Base-by-base conservation (phyloP, 225 moss, liverwort and hornwort species). In the Sphagnum contortum region DNA sequence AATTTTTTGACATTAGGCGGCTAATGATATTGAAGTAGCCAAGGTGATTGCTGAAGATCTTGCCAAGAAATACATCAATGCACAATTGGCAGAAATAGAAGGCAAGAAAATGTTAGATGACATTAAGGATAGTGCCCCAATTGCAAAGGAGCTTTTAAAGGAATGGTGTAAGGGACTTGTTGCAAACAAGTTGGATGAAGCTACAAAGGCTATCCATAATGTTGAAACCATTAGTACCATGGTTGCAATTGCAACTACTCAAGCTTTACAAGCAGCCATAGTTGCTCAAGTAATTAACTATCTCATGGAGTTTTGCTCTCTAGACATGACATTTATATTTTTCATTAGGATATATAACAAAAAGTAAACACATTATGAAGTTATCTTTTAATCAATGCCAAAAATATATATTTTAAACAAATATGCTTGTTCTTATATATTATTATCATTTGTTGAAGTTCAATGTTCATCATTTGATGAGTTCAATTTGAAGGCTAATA, bases 111-210 rank as follows among this genome's bases (percentile, higher is more conserved):
- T 64, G 29, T 45, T 94, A 4, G 71, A 89, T 50, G 58, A 74
- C 4, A 75, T 92, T 6, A 45, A 0, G 2, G 69, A 70, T 12
- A 75, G 75, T 2, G 49, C 46, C 3, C 60, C 71, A 0, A 3
- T 70, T 5, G 86, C 89, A 5, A 92, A 95, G 69, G 75, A 88
- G 12, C 81, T 88, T 0, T 72, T 88, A 1, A 79, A 75, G 71
- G 68, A 75, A 2, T 80, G 71, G 50, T 84, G 86, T 2, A 2
- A 5, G 4, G 62, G 5, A 45, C 49, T 79, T 1, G 48, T 92
- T 50, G 60, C 61, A 1, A 67, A 74, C 64, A 75, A 49, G 7
- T 70, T 88, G 0, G 55, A 80, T 54, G 76, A 67, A 5, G 79
- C 74, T 2, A 55, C 82, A 49, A 64, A 57, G 53, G 79, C 81